Evolutionary conservation across 768 basidiomycete species (phyloP), one percentile per base, ranked within the genome.

Genomic region (Psilocybe subaeruginosa): DNA sequence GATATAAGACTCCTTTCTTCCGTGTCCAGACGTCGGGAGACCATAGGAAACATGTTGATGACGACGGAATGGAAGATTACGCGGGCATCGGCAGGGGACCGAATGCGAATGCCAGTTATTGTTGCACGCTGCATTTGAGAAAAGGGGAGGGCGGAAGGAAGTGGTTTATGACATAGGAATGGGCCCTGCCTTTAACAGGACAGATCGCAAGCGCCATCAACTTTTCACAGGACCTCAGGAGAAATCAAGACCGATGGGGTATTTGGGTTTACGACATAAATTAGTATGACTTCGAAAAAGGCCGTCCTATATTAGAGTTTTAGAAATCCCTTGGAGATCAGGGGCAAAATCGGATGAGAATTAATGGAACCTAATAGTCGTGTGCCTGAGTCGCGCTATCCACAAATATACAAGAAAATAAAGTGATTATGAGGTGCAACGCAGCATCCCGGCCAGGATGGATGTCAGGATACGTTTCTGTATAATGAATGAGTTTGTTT

Each of bases 11-110:
- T 81, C 56, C 92, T 79, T 72, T 93, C 92, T 62, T 90, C 90
- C 16, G 85, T 85, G 74, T 91, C 89, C 53, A 93, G 76, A 55
- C 92, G 85, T 58, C 89, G 82, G 48, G 88, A 84, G 68, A 93
- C 88, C 82, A 92, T 90, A 51, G 89, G 89, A n/a, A 91, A 77
- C n/a, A 88, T 75, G 53, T 82, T 77, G 54, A 84, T 77, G 39
- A 80, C 76, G 31, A 92, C 91, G 31, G 88, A 90, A 68, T 92
- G 89, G 72, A 93, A 92, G 70, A 93, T 84, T 64, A 86, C 72
- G 12, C 82, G 78, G 53, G 83, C 82, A 65, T 85, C 82, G 30
- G 79, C 72, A 16, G 83, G 82, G 23, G 82, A 83, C 65, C 82
- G 75, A 53, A 84, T 80, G 60, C 81, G 81, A 64, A 84, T 71